Base-by-base conservation (phyloP, 2,329 filamentous ascomycete genomes). In the Ilyonectria destructans region DNA sequence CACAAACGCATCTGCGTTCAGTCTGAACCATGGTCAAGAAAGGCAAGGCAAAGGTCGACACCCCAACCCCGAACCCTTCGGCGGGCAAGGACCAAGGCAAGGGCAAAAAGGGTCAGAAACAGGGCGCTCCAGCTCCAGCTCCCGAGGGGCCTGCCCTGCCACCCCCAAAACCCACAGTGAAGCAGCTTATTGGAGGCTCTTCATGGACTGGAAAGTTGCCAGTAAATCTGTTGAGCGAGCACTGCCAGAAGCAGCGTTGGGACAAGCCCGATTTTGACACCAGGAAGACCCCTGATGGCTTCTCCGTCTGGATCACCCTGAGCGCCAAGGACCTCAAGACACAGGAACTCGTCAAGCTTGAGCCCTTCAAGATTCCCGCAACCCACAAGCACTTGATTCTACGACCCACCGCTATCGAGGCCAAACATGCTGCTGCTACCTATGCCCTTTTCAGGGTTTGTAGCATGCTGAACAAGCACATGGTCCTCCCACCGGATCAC, bases 161-260 rank as follows among this genome's bases (percentile, higher is more conserved):
- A 0, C 86, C 86, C 4, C 87, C 87, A 0, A 89, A 90, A 74
- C 90, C 89, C 15, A 91, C 90, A 2, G 87, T 88, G 51, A 92
- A 92, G 81, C 94, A 97, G 74, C 85, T 99, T 72, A 97, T 99
- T 77, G 96, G 95, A 48, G 96, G 96, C 56, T 90, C 94, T 66
- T 98, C 95, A 74, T 99, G 96, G 96, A 99, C 96, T 0, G 96
- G 96, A 46, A 99, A 99, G 80, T 85, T 99, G 35, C 96, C 96
- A 1, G 93, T 98, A 71, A 98, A 97, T 79, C 87, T 98, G 76
- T 89, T 98, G 71, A 94, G 93, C 40, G 96, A 98, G 85, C 93
- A 97, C 82, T 98, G 95, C 77, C 95, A 97, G 83, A 97, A 96
- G 81, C 93, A 97, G 80, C 94, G 94, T 79, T 99, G 96, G 96